Base-by-base conservation (phyloP, 1,284 basidiomycete species). In the Austroboletus rostrupii region DNA sequence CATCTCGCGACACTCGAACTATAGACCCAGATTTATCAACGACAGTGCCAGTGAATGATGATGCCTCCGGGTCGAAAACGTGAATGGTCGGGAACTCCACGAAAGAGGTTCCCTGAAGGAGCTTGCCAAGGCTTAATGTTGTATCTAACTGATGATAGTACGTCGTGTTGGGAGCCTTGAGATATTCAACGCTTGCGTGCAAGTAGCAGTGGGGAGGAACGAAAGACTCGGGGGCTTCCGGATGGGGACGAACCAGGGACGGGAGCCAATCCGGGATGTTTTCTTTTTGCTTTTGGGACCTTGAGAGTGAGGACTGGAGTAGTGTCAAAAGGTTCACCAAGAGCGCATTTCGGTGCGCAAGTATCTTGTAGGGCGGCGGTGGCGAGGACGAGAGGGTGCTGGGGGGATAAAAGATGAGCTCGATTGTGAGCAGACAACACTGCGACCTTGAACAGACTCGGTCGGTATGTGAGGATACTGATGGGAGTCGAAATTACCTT, bases 51-150 rank as follows among this genome's bases (percentile, higher is more conserved):
- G 68, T 67, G 69, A 90, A 92, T 16, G 61, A 67, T 7, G 64
- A 71, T 1, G 63, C 69, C 10, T 64, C 71, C 43, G 80, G 76
- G 44, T 84, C 77, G 72, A 80, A 85, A 5, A 94, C 68, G 45
- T 90, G 81, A 38, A 95, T 80, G 0, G 81, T 83, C 4, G 92
- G 91, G 60, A 81, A 93, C 67, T 94, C 92, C 39, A 88, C 75
- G 61, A 90, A 90, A 32, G 80, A 73, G 45, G 79, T 87, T 40
- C 81, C 70, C 41, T 70, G 73, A 40, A 94, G 70, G 8, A 76
- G 68, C 10, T 66, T 59, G 8, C 67, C 62, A 16, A 94, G 70
- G 16, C 75, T 66, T 43, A 72, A 57, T 3, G 64, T 63, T 3
- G 76, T 67, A 49, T 87, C 78, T 6, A 92, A 68, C 31, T 76